Evolutionary conservation across 2,329 filamentous ascomycete species (phyloP).

Genomic region (Botrytis aclada): DNA sequence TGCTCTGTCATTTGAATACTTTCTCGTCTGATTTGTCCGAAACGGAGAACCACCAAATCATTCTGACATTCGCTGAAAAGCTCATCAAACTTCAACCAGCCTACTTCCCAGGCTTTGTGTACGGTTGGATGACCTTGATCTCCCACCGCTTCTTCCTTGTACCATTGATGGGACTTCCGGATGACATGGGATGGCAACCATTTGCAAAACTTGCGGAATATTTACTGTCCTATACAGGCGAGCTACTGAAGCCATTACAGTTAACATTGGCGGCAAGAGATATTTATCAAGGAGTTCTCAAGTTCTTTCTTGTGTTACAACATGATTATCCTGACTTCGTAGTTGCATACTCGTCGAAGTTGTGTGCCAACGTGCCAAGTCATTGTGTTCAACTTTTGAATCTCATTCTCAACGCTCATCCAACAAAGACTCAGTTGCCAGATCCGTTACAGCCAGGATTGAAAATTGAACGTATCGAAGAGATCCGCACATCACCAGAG

Average conservation of each 20-base stretch:
- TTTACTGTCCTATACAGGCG: conserved; percentile 70
- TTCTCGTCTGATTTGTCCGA: conserved; percentile 57
- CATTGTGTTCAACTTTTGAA: conserved; percentile 88
- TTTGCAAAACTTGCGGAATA: conserved; percentile 72
- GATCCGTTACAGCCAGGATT: conserved; percentile 71
- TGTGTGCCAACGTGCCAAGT: conserved; percentile 77
- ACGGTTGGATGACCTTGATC: conserved; percentile 78
- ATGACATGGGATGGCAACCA: conserved; percentile 69
- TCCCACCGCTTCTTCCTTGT: conserved; percentile 85
- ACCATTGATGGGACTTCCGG: conserved; percentile 64
- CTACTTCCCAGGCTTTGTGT: conserved; percentile 77
- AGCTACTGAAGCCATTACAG: conserved; percentile 72
- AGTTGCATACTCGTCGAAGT: conserved; percentile 77
- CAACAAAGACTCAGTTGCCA: conserved; percentile 66
- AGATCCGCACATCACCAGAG: conserved; percentile 65
- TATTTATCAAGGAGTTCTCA: conserved; percentile 78
- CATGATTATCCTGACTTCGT: conserved; percentile 96
- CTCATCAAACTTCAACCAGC: conserved; percentile 73
- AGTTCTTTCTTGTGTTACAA: conserved; percentile 79
- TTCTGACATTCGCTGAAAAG: conserved; percentile 67
- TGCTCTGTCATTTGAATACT: conserved; percentile 71
- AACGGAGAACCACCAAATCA: conserved; percentile 64
- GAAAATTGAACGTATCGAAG: conserved; percentile 74
- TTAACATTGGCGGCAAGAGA: conserved; percentile 71
- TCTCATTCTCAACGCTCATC: conserved; percentile 78